Evolutionary conservation across 208 protist genomes (phyloP), one percentile per base, ranked within the genome.

Genomic region (Leptomonas seymouri): DNA sequence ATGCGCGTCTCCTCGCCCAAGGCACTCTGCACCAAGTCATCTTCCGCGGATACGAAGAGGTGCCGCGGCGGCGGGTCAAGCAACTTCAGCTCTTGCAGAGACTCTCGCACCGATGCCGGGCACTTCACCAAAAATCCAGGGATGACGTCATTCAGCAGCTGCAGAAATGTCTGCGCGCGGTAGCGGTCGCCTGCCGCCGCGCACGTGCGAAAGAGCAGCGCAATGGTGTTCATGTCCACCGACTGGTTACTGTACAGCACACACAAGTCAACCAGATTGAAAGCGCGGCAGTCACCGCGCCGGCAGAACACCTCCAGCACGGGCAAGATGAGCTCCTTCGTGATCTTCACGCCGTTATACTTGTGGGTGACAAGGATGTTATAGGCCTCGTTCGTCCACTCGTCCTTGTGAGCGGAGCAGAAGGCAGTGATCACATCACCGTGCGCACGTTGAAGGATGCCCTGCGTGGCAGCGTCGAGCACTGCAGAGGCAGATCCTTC

Each of bases 241-340:
- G 61, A 53, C 57, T 68, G 78, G 23, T 91, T 85, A 74, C 85
- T 87, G 76, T 94, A 96, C 36, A 96, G 72, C 1, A 93, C 86
- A 69, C 88, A 94, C 6, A 94, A 53, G 51, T 96, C 91, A 0
- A 96, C 85, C 55, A 96, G 76, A 55, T 92, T 94, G 75, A 96
- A 96, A 16, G 90, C 89, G 44, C 91, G 84, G 49, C 89, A 84
- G 71, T 96, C 91, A 0, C 91, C 91, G 31, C 82, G 76, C 23
- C 74, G 73, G 56, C 82, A 87, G 31, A 96, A 73, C 7, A 78
- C 79, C 28, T 87, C 75, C 41, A 93, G 36, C 15, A 96, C 51
- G 0, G 89, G 88, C 50, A 69, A 48, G 30, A 91, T 82, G 31
- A 93, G 56, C 23, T 91, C 86, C 54, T 79, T 78, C 2, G 82